phyloP scores from a whole-genome alignment of 2,329 filamentous ascomycete species.

The Aciculosporium take region DNA sequence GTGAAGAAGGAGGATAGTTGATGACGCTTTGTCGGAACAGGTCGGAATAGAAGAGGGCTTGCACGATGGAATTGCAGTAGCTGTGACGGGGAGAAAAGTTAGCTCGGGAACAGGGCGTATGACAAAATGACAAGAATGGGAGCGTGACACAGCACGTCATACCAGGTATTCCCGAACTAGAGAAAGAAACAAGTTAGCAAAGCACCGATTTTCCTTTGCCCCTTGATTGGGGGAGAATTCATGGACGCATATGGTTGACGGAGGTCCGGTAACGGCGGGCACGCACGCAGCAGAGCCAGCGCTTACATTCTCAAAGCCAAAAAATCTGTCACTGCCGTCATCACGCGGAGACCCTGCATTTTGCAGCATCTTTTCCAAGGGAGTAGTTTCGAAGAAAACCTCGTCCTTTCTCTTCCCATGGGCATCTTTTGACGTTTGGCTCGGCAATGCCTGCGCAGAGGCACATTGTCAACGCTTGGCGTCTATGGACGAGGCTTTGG shows the following conservation, averaged over 20 bases:
- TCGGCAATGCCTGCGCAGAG: slow-evolving; percentile 27
- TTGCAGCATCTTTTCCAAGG: slow-evolving; percentile 60
- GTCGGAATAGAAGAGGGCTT: slow-evolving; percentile 91
- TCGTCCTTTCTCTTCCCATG: slow-evolving; percentile 43
- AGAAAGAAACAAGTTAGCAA: background rate
- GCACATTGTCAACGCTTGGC: slow-evolving; percentile 19
- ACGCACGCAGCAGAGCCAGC: slow-evolving; percentile 2
- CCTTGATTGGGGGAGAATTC: background rate
- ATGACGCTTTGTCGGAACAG: slow-evolving; percentile 89
- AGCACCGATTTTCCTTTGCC: background rate
- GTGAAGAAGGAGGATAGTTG: slow-evolving; percentile 66
- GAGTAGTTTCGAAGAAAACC: slow-evolving; percentile 42
- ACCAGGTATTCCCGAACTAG: slow-evolving; percentile 97
- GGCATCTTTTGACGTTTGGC: slow-evolving; percentile 30
- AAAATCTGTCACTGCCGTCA: slow-evolving; percentile 96
- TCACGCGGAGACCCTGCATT: slow-evolving; percentile 66
- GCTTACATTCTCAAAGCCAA: slow-evolving; percentile 92
- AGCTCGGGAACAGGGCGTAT: background rate
- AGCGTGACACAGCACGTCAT: slow-evolving; percentile 16
- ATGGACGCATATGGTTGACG: background rate
- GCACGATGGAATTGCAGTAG: slow-evolving; percentile 96
- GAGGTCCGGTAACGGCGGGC: background rate
- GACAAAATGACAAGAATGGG: background rate
- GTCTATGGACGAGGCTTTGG: slow-evolving; percentile 8
- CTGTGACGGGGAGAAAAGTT: slow-evolving; percentile 29